Evolutionary conservation across 2,329 filamentous ascomycete species (phyloP), one percentile per base, ranked within the genome.

Genomic region (Colletotrichum tropicicola): DNA sequence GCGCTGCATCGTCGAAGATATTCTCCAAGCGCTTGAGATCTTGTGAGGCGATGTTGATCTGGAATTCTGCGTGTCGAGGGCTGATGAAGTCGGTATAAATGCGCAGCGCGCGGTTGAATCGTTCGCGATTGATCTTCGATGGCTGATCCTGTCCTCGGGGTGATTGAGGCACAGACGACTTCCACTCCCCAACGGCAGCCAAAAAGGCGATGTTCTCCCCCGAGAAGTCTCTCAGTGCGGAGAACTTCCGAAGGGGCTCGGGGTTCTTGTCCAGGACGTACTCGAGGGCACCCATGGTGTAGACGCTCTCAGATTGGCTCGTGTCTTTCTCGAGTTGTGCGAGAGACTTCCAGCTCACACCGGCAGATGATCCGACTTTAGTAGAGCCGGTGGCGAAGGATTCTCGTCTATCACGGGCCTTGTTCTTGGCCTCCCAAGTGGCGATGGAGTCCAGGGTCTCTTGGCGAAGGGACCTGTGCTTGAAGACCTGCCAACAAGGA

Each of bases 161-260:
- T 17, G 54, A 27, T 7, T 28, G 43, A 0, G 77, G 74, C 47
- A 77, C 73, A 1, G 74, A 75, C 3, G 72, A 70, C 72, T 86
- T 88, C 86, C 87, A 91, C 61, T 83, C 80, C 3, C 82, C 78
- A 8, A 91, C 83, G 41, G 81, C 79, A 8, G 83, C 85, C 5
- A 92, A 76, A 73, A 92, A 92, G 48, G 89, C 85, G 68, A 92
- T 89, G 71, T 92, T 92, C 73, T 92, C 90, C 13, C 89, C 89
- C 0, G 89, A 91, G 71, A 92, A 91, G 69, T 92, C 90, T 35
- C 85, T 82, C 1, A 86, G 79, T 0, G 89, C 89, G 0, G 90
- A 89, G 72, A 90, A 92, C 55, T 87, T 77, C 59, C 89, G 86
- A 0, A 92, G 81, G 0, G 87, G 86, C 5, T 82, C 79, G 0